A percentile compares a stretch with the other conserved stretches of the same genome.
These are phyloP conservation scores for Purshia tridentata DNA, from an alignment of 306 rosid genomes.

Conservation along the genomic window DNA sequence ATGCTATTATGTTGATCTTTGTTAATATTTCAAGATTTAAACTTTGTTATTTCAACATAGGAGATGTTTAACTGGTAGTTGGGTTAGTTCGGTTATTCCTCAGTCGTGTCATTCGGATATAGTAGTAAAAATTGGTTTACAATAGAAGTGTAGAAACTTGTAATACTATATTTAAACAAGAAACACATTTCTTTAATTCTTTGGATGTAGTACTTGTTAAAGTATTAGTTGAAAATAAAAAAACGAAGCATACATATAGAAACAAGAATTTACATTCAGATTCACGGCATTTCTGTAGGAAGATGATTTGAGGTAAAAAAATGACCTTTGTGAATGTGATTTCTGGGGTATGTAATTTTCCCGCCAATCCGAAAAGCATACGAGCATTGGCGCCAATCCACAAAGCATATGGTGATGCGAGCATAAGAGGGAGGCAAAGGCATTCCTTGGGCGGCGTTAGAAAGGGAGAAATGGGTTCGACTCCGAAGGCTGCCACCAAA, in stretches of 20 bases:
- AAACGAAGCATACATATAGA: no score
- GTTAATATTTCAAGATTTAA: neutral
- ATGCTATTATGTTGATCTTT: neutral
- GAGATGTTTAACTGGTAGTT: no score
- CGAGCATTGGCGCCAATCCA: conserved; percentile 3
- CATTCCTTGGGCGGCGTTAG: neutral
- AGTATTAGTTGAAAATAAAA: no score
- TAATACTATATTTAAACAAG: no score
- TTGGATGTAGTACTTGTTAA: no score
- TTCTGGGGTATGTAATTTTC: neutral
- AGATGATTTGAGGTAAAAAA: neutral
- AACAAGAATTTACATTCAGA: no score
- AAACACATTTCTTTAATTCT: no score
- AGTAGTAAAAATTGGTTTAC: neutral
- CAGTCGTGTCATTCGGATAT: neutral
- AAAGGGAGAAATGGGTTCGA: neutral
- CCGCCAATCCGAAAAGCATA: neutral
- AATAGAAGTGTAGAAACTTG: no score
- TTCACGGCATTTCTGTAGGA: no score
- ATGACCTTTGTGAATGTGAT: neutral
- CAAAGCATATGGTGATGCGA: neutral
- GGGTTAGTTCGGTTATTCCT: no score
- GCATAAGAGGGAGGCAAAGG: neutral
- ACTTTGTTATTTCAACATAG: no score
- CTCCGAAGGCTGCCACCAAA: neutral